phyloP scores from a whole-genome alignment of 768 basidiomycete genomes.

The Tephrocybe sp. region DNA sequence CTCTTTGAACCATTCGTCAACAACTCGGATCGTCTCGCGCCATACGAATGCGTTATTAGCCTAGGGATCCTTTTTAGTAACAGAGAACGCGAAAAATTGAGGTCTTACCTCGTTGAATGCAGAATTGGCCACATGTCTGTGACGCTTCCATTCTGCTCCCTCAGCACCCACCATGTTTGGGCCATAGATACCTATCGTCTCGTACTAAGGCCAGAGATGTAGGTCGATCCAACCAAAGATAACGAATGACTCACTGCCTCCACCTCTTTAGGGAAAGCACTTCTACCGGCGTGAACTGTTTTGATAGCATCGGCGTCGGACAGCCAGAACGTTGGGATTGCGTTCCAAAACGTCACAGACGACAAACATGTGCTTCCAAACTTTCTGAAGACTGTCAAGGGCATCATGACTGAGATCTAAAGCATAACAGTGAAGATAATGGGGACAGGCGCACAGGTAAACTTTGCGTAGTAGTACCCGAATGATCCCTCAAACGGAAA shows the following conservation, averaged over 20 bases:
- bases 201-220: conserved; percentile 26
- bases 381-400: conserved; percentile 33
- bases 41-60: conserved; percentile 48
- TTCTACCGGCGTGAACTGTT: conserved; percentile 27
- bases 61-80: conserved; percentile 20
- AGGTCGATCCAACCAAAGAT: background rate
- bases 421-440: background rate
- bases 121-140: conserved; percentile 41
- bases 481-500: conserved; percentile 34
- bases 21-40: conserved; percentile 38
- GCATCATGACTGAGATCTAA: background rate
- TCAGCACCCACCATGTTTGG: conserved; percentile 40
- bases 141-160: conserved; percentile 46
- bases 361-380: conserved; percentile 38
- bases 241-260: conserved; percentile 25
- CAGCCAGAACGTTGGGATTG: conserved; percentile 36
- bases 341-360: conserved; percentile 29
- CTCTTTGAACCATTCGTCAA: conserved; percentile 40
- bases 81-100: background rate
- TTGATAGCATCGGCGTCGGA: conserved; percentile 43
- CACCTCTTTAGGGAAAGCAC: conserved; percentile 38
- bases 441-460: conserved; percentile 29
- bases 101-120: conserved; percentile 46
- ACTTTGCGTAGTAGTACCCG: conserved; percentile 32
- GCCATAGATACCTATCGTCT: conserved; percentile 44